Evolutionary conservation across 2,329 filamentous ascomycete genomes (phyloP).

Genomic region (Beauveria bassiana): DNA sequence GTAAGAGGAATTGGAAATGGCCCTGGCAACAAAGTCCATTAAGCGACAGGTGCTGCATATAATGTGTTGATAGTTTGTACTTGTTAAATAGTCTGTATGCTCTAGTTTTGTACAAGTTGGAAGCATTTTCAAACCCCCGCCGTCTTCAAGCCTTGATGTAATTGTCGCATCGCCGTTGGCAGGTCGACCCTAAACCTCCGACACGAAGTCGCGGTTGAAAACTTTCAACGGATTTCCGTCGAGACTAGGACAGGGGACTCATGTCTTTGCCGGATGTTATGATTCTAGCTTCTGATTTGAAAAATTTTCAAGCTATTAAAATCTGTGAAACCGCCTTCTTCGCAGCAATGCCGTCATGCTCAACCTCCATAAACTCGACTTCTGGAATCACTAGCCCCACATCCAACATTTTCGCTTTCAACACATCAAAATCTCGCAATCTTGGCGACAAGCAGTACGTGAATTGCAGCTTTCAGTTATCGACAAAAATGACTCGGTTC

Average conservation of each 20-base stretch:
- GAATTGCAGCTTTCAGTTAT: not conserved
- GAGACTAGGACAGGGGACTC: too few species aligned
- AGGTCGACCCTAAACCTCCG: not conserved
- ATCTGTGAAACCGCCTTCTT: not conserved
- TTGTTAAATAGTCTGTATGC: not conserved
- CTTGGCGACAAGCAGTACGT: not conserved
- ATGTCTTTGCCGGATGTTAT: too few species aligned
- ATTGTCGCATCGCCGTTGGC: not conserved
- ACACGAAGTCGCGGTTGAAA: too few species aligned
- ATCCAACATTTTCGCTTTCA: not conserved
- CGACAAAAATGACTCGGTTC: conserved; percentile 72
- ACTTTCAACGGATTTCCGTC: too few species aligned
- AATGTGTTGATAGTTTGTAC: not conserved
- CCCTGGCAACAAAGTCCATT: not conserved
- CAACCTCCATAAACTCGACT: not conserved
- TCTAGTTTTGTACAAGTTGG: not conserved
- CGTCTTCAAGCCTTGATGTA: too few species aligned
- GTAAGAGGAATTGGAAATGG: not conserved
- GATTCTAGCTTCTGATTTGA: too few species aligned
- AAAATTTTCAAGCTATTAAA: not conserved
- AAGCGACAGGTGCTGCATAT: not conserved
- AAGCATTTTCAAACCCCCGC: not conserved
- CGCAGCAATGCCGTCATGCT: not conserved
- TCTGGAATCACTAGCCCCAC: not conserved
- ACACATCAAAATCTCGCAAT: conserved; percentile 1